phyloP scores from a whole-genome alignment of 441 rosid species.

The California macrophylla region DNA sequence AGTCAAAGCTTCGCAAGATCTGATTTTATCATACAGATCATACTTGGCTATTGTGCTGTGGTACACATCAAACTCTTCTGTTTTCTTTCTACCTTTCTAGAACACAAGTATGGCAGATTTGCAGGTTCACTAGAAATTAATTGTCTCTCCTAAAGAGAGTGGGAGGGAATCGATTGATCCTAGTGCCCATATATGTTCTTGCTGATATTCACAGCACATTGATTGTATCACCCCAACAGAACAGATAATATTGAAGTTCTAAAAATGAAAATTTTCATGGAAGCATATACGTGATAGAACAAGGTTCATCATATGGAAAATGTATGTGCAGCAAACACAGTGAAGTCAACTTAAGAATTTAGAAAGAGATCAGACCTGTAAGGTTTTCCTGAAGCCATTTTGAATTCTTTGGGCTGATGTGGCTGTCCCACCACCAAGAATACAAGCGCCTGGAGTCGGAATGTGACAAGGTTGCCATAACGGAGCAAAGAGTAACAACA shows the following conservation, averaged over 20 bases:
- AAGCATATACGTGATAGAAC: not conserved
- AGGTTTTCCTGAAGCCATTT: conserved; percentile 89
- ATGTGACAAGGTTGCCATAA: conserved; percentile 39
- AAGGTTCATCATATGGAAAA: not conserved
- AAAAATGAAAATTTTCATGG: not conserved
- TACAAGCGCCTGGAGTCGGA: conserved; percentile 49
- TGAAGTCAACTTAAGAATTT: not conserved
- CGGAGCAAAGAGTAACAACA: conserved; percentile 26
- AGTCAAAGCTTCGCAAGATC: not conserved
- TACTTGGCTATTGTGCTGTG: not conserved
- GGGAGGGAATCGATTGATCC: not conserved
- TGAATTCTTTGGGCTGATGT: conserved; percentile 65
- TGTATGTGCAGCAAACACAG: not conserved
- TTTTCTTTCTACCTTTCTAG: not conserved
- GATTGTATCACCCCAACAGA: too few relatives aligned
- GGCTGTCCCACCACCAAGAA: conserved; percentile 90
- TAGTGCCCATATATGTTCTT: not conserved
- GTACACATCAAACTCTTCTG: not conserved
- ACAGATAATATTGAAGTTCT: too few relatives aligned
- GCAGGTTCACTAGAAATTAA: not conserved
- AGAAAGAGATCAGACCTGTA: conserved; percentile 34
- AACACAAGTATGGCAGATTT: not conserved
- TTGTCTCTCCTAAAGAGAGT: not conserved
- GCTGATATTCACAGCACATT: too few relatives aligned
- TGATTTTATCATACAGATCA: not conserved